A percentile compares a stretch with the other conserved stretches of the same genome.
Evolutionary conservation across 2,329 filamentous ascomycete species (phyloP).

Genomic region (Fusarium dlaminii): DNA sequence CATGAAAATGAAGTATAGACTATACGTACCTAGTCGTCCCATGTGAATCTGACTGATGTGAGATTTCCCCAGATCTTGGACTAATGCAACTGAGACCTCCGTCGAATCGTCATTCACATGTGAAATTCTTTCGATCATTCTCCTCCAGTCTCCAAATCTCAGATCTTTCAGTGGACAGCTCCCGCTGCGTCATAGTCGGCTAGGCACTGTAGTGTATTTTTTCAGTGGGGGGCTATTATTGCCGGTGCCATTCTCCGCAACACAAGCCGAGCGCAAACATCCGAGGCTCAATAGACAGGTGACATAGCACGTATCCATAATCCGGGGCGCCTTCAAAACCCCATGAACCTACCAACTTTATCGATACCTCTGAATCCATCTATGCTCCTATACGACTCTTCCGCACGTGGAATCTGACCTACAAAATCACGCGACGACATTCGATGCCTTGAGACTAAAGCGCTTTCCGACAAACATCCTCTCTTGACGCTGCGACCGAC

Average conservation of each 20-base stretch:
- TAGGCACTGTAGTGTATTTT: slow-evolving; percentile 4
- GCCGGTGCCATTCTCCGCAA: slow-evolving; percentile 30
- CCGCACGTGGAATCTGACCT: slow-evolving; percentile 1
- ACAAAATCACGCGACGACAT: slow-evolving; percentile 18
- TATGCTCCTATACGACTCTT: slow-evolving; percentile 7
- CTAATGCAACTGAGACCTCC: slow-evolving; percentile 2
- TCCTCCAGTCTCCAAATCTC: slow-evolving; percentile 4
- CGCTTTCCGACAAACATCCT: slow-evolving; percentile 2
- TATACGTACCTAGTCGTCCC: not conserved
- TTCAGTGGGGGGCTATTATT: slow-evolving; percentile 4
- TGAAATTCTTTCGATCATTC: slow-evolving; percentile 12
- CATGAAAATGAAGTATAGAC: not conserved
- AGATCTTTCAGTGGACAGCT: slow-evolving; percentile 8
- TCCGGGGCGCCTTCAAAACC: slow-evolving; percentile 15
- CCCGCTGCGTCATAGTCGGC: slow-evolving; percentile 32
- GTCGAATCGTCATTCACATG: slow-evolving; percentile 31
- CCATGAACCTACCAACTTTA: slow-evolving; percentile 19
- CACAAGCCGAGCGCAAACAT: slow-evolving; percentile 36
- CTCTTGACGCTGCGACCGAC: slow-evolving; percentile 19
- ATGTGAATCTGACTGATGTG: slow-evolving; percentile 15
- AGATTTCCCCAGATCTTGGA: slow-evolving; percentile 36
- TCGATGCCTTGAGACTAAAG: slow-evolving; percentile 22
- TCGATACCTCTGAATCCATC: slow-evolving; percentile 6
- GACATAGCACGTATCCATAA: slow-evolving; percentile 21
- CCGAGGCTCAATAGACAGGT: slow-evolving; percentile 36